phyloP scores from a whole-genome alignment of 352 stramenopile genomes.

The Phytophthora gonapodyides region DNA sequence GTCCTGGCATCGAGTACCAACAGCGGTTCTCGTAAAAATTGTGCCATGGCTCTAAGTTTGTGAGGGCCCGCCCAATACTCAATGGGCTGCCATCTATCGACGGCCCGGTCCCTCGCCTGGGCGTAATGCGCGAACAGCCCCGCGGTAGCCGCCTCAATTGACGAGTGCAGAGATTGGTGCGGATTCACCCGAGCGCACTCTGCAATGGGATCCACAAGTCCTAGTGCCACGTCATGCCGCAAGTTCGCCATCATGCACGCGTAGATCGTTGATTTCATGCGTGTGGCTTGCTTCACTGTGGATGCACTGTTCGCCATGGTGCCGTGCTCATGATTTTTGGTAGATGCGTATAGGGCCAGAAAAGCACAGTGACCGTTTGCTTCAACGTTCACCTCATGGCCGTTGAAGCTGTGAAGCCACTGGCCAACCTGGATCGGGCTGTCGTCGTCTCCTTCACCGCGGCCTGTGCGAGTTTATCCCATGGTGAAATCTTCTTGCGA shows the following conservation, averaged over 20 bases:
- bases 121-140: not conserved
- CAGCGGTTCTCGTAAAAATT: not conserved
- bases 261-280: not conserved
- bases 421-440: conserved; percentile 2
- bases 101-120: not conserved
- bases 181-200: not conserved
- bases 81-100: not conserved
- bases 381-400: not conserved
- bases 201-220: not conserved
- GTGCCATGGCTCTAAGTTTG: not conserved
- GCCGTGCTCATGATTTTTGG: not conserved
- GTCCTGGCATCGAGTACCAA: not conserved
- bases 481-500: conserved; percentile 1
- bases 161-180: not conserved
- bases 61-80: not conserved
- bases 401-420: conserved; percentile 5
- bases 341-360: not conserved
- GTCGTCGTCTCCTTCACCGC: not conserved
- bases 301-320: not conserved
- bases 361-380: conserved; percentile 3
- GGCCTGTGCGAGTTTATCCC: not conserved
- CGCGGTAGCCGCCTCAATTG: not conserved
- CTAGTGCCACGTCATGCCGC: not conserved
- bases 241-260: conserved; percentile 5
- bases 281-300: not conserved